phyloP scores from a whole-genome alignment of 805 yeast genomes.

The Hanseniaspora meyeri region DNA sequence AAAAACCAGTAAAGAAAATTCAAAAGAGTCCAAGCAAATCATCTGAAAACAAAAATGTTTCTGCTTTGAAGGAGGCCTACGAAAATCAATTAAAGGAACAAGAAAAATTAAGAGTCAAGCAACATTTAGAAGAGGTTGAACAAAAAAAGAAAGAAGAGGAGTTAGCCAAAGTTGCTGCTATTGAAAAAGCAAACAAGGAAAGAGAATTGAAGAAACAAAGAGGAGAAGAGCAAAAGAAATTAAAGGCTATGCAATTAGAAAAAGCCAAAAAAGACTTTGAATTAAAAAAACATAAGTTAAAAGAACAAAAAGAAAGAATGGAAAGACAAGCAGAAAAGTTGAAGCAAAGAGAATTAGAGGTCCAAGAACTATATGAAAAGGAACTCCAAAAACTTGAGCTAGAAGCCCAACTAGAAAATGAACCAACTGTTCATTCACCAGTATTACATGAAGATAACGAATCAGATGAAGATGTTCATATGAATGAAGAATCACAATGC shows the following conservation, averaged over 20 bases:
- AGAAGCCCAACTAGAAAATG: background rate
- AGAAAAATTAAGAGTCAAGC: background rate
- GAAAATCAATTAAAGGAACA: background rate
- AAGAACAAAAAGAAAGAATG: constrained; percentile 13
- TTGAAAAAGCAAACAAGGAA: background rate
- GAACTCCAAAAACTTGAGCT: background rate
- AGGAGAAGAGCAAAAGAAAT: background rate
- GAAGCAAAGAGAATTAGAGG: constrained; percentile 1
- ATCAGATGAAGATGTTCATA: background rate
- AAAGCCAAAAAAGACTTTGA: constrained; percentile 8
- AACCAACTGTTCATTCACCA: background rate
- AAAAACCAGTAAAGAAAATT: background rate
- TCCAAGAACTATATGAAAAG: background rate
- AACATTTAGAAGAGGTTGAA: background rate
- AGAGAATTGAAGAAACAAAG: background rate
- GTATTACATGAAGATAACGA: background rate
- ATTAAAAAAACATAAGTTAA: background rate
- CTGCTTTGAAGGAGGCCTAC: background rate
- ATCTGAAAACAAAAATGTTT: background rate
- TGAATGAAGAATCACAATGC: constrained; percentile 6
- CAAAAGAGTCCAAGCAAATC: background rate
- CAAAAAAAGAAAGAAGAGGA: background rate
- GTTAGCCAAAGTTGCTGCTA: background rate
- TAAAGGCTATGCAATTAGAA: constrained; percentile 3
- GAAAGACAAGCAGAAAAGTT: constrained; percentile 4